A percentile compares a stretch with the other conserved stretches of the same genome.
These are phyloP conservation scores for Podaxis sp. DNA, from an alignment of 768 basidiomycete genomes.

Conservation along the genomic window DNA sequence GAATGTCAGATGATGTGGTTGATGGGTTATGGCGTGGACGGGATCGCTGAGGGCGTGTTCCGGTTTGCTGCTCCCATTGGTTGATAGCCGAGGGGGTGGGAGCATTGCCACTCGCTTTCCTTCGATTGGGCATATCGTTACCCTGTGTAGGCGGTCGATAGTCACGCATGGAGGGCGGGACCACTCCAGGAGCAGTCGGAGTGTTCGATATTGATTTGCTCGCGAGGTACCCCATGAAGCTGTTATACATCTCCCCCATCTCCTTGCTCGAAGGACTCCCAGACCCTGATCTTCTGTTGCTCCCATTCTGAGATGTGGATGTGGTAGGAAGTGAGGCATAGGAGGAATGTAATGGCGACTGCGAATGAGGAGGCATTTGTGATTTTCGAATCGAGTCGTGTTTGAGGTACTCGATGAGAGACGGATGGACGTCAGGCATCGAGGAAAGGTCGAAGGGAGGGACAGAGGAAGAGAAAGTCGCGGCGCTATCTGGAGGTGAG, in stretches of 20 bases:
- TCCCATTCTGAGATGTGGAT: not conserved
- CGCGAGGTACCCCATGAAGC: slow-evolving; percentile 23
- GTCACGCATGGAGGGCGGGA: slow-evolving; percentile 11
- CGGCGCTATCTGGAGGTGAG: not conserved
- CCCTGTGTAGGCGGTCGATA: slow-evolving; percentile 11
- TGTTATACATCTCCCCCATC: slow-evolving; percentile 24
- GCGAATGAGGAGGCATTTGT: not conserved
- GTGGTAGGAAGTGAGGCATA: not conserved
- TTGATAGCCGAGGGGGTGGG: slow-evolving; percentile 8
- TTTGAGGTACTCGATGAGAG: slow-evolving; percentile 32
- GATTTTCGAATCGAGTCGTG: slow-evolving; percentile 23
- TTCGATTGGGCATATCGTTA: not conserved
- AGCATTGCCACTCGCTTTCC: not conserved
- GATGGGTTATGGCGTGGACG: not conserved
- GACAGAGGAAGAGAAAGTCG: not conserved
- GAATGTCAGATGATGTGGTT: not conserved
- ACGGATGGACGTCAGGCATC: slow-evolving; percentile 28
- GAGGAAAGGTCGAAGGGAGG: slow-evolving; percentile 3
- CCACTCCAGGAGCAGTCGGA: slow-evolving; percentile 6
- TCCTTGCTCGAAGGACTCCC: slow-evolving; percentile 9
- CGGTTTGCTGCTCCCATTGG: slow-evolving; percentile 3
- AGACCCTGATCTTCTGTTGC: not conserved
- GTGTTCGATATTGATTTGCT: slow-evolving; percentile 17
- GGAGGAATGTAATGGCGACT: not conserved
- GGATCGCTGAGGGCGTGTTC: not conserved